Conservation (phyloP, 371 early-diverging fungal species). For the Mucor saturninus region DNA sequence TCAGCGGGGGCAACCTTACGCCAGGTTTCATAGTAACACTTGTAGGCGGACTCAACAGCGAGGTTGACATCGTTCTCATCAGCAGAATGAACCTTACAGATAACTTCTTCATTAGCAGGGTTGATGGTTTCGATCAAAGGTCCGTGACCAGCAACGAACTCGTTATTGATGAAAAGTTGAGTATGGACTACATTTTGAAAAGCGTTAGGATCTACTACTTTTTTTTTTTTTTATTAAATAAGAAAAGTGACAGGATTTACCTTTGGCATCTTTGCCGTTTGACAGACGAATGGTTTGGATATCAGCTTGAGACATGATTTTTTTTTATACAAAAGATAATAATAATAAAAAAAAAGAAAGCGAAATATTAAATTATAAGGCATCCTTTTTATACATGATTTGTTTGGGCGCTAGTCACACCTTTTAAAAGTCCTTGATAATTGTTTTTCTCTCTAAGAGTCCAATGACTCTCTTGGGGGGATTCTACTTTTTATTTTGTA, state of each 20-base stretch:
- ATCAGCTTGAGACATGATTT: slow-evolving; percentile 26
- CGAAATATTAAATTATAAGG: too few species aligned
- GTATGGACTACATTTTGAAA: slow-evolving; percentile 41
- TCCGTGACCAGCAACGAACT: slow-evolving; percentile 71
- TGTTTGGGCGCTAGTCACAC: too few species aligned
- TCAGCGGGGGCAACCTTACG: slow-evolving; percentile 62
- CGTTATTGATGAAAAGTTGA: slow-evolving; percentile 75
- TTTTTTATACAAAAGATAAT: neutral
- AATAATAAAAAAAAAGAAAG: too few species aligned
- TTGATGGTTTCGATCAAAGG: slow-evolving; percentile 62
- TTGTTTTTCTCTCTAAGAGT: slow-evolving; percentile 1
- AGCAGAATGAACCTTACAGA: slow-evolving; percentile 77
- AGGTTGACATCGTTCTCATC: slow-evolving; percentile 72
- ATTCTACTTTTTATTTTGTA: too few species aligned
- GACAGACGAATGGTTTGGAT: slow-evolving; percentile 31
- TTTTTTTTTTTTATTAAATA: too few species aligned
- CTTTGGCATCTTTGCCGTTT: slow-evolving; percentile 25
- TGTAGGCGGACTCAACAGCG: slow-evolving; percentile 77
- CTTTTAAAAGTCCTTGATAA: too few species aligned
- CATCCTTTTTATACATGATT: too few species aligned
- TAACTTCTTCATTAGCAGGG: slow-evolving; percentile 74
- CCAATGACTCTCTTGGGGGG: too few species aligned
- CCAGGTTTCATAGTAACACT: slow-evolving; percentile 74
- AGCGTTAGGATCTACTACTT: neutral
- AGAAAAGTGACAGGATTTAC: slow-evolving; percentile 13